These are phyloP conservation scores for Chrysochromulina tobinii DNA, from an alignment of 78 protist species.

Conservation along the genomic window DNA sequence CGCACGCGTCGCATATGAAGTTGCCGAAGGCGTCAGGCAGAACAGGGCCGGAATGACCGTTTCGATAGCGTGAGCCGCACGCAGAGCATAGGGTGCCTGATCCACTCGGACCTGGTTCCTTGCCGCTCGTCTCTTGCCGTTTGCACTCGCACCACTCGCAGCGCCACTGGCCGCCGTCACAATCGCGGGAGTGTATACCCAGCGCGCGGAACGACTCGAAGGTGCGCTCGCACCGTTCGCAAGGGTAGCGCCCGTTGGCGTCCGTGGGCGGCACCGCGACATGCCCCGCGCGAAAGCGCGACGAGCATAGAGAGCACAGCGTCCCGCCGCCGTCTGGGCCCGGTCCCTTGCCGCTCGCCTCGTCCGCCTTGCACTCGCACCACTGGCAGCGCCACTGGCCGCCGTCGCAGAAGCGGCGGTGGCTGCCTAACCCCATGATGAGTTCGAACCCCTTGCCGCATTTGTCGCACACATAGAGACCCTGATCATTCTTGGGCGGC, in stretches of 20 bases:
- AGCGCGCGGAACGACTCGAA: conserved; percentile 15
- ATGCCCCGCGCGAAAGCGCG: conserved; percentile 33
- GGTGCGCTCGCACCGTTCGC: neutral
- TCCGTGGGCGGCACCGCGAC: neutral
- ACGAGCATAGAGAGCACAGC: neutral
- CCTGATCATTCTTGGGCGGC: neutral
- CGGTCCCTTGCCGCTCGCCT: neutral
- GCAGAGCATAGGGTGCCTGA: conserved; percentile 18
- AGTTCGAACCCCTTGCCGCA: neutral
- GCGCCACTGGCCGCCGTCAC: conserved; percentile 30
- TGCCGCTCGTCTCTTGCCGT: neutral
- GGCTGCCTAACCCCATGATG: conserved; percentile 1
- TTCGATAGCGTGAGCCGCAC: neutral
- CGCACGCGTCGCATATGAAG: neutral
- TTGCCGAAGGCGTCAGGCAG: neutral
- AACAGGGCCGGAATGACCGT: neutral
- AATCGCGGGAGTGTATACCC: conserved; percentile 9
- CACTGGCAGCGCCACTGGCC: conserved; percentile 24
- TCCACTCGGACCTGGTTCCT: conserved; percentile 10
- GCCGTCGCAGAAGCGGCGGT: conserved; percentile 28
- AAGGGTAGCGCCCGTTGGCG: neutral
- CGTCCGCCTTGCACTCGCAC: neutral
- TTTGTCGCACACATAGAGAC: neutral
- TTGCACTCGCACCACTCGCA: conserved; percentile 22
- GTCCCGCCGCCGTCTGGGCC: neutral